phyloP scores from a whole-genome alignment of 2,329 filamentous ascomycete species.

The Zasmidium angulare region DNA sequence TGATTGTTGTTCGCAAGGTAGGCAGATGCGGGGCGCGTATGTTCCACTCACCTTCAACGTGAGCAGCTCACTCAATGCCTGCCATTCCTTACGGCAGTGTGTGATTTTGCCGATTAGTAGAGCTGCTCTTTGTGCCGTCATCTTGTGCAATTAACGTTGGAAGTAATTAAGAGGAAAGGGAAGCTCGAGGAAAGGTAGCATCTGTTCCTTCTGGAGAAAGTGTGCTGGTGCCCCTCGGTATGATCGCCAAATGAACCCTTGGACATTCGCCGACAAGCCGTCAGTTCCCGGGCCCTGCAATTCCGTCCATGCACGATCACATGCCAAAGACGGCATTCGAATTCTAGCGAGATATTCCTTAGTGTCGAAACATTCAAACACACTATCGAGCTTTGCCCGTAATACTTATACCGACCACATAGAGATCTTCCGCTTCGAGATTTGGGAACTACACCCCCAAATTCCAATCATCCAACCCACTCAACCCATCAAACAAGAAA shows the following conservation, averaged over 20 bases:
- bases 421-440: too few species aligned
- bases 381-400: too few species aligned
- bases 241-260: background rate
- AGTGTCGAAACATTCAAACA: background rate
- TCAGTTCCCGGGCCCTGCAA: background rate
- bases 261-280: conserved; percentile 1
- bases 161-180: background rate
- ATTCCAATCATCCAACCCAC: conserved; percentile 35
- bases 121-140: conserved; percentile 32
- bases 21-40: background rate
- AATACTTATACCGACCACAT: too few species aligned
- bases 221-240: background rate
- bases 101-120: conserved; percentile 48
- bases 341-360: background rate
- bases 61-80: conserved; percentile 36
- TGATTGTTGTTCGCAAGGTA: background rate
- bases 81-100: conserved; percentile 49
- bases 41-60: conserved; percentile 30
- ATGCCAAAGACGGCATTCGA: background rate
- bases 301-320: background rate
- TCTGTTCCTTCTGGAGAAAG: background rate
- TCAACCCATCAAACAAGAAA: conserved; percentile 33
- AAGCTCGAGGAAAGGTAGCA: background rate
- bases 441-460: conserved; percentile 32
- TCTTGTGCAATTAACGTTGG: conserved; percentile 10